Conservation (phyloP, 176 grass and related monocot genomes). For the Zoysia japonica region DNA sequence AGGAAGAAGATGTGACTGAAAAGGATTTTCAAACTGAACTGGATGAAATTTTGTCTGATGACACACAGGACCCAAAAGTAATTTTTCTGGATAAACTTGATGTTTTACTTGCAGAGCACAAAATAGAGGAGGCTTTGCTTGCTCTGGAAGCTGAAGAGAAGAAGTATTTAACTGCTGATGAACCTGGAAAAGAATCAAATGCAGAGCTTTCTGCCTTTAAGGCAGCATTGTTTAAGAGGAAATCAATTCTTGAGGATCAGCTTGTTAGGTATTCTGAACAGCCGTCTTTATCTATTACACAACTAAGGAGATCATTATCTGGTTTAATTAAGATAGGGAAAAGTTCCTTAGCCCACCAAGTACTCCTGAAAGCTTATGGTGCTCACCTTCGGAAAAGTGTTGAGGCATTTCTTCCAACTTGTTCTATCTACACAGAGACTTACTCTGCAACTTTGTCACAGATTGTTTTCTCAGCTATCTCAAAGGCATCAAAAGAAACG, state of each 20-base stretch:
- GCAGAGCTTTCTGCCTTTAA: slow-evolving; percentile 57
- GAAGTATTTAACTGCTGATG: slow-evolving; percentile 45
- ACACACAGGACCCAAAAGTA: slow-evolving; percentile 55
- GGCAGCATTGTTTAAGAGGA: slow-evolving; percentile 62
- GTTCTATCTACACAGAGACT: slow-evolving; percentile 78
- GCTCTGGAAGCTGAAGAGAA: slow-evolving; percentile 74
- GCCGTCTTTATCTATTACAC: slow-evolving; percentile 64
- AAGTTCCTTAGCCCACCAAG: slow-evolving; percentile 75
- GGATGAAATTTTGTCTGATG: slow-evolving; percentile 57
- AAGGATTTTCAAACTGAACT: slow-evolving; percentile 61
- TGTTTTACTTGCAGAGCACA: slow-evolving; percentile 72
- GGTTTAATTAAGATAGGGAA: slow-evolving; percentile 82
- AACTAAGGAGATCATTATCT: slow-evolving; percentile 68
- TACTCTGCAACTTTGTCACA: slow-evolving; percentile 86
- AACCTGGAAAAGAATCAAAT: slow-evolving; percentile 57
- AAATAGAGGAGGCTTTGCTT: slow-evolving; percentile 73
- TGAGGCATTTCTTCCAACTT: slow-evolving; percentile 76
- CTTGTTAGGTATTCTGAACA: slow-evolving; percentile 73
- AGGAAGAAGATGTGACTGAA: slow-evolving; percentile 52
- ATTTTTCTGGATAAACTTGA: slow-evolving; percentile 81
- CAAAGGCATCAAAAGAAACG: slow-evolving; percentile 69
- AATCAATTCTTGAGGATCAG: slow-evolving; percentile 76
- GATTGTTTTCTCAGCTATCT: slow-evolving; percentile 90
- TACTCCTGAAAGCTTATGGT: slow-evolving; percentile 77
- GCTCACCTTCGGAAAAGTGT: slow-evolving; percentile 69